These are phyloP conservation scores for Stentor coeruleus DNA, from an alignment of 73 alveolate genomes.

Conservation along the genomic window DNA sequence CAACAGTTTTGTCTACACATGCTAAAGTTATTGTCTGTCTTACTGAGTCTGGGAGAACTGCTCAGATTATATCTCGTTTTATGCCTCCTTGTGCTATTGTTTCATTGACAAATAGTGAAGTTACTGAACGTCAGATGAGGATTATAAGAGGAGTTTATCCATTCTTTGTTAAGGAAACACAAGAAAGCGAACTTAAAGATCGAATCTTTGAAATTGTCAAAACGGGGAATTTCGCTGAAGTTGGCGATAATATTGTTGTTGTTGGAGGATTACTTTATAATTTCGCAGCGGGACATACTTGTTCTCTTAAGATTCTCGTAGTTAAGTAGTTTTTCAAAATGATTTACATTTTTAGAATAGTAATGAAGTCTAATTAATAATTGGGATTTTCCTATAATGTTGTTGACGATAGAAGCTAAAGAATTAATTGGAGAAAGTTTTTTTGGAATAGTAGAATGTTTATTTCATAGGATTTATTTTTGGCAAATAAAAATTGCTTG, in stretches of 20 bases:
- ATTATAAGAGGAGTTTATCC: slow-evolving; percentile 20
- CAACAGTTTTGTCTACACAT: slow-evolving; percentile 9
- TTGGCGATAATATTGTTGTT: slow-evolving; percentile 1
- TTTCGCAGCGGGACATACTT: too few species aligned
- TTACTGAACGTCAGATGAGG: neutral
- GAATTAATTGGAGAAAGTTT: too few species aligned
- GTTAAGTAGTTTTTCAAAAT: too few species aligned
- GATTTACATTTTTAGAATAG: too few species aligned
- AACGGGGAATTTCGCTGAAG: neutral
- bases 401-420: too few species aligned
- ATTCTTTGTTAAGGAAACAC: neutral
- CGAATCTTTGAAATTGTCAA: neutral
- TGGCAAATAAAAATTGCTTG: too few species aligned
- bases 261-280: too few species aligned
- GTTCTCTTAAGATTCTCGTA: too few species aligned
- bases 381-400: too few species aligned
- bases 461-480: too few species aligned
- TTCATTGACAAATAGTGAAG: slow-evolving; percentile 14
- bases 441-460: too few species aligned
- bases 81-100: slow-evolving; percentile 33
- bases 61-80: slow-evolving; percentile 19
- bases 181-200: neutral
- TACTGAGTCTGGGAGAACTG: slow-evolving; percentile 33
- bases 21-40: slow-evolving; percentile 27
- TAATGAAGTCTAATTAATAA: too few species aligned